A percentile compares a stretch with the other conserved stretches of the same genome.
Conservation (phyloP, 345 rosid species). For the Orychophragmus violaceus region DNA sequence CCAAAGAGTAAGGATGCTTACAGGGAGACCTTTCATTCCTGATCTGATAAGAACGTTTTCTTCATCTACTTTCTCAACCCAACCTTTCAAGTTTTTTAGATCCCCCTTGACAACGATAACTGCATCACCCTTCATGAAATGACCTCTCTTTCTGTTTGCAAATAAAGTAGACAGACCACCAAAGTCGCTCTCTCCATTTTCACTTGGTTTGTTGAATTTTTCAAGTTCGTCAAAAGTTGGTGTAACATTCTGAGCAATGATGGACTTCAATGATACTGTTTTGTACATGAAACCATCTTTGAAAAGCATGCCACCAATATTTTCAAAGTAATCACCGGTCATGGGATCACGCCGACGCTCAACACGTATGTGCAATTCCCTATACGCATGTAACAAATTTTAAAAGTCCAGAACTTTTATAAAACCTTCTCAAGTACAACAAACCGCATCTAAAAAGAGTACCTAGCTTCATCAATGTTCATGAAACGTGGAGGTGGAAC, state of each 20-base stretch:
- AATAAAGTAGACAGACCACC: constrained; percentile 78
- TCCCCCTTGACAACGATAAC: constrained; percentile 94
- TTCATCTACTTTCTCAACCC: constrained; percentile 99
- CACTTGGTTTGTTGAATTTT: constrained; percentile 73
- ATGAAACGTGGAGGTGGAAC: constrained; percentile 95
- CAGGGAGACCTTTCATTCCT: constrained; percentile 89
- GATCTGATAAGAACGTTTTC: constrained; percentile 84
- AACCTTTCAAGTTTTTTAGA: constrained; percentile 85
- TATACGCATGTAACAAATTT: constrained; percentile 21
- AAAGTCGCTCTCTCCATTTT: constrained; percentile 69
- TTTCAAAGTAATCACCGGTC: constrained; percentile 91
- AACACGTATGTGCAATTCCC: constrained; percentile 90
- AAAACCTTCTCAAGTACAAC: background rate
- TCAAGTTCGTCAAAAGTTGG: constrained; percentile 97
- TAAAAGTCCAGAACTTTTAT: background rate
- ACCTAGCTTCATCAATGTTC: constrained; percentile 98
- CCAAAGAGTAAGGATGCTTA: constrained; percentile 37
- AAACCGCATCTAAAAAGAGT: constrained; percentile 9
- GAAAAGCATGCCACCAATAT: constrained; percentile 68
- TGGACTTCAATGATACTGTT: constrained; percentile 77
- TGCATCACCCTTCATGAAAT: constrained; percentile 97
- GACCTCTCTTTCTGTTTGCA: constrained; percentile 92
- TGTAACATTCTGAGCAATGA: constrained; percentile 61
- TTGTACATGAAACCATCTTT: constrained; percentile 91
- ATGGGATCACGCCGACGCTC: constrained; percentile 84